A percentile compares a stretch with the other conserved stretches of the same genome.
Evolutionary conservation across 306 rosid genomes (phyloP).

Genomic region (Lithocarpus polystachyus): DNA sequence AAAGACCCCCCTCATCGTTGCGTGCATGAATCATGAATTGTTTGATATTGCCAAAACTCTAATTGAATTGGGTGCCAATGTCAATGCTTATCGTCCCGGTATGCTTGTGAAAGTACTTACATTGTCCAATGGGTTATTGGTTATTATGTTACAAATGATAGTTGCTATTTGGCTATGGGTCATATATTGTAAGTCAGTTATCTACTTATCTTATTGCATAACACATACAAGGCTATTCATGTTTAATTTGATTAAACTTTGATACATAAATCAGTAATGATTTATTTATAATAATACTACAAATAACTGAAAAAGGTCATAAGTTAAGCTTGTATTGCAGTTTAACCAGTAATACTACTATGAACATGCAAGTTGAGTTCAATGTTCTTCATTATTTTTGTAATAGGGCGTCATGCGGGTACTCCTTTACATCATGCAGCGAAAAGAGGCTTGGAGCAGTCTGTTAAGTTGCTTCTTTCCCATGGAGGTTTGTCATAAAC

Average conservation of each 20-base stretch:
- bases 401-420: conserved; percentile 21
- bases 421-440: conserved; percentile 33
- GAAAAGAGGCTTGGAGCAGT: conserved; percentile 8
- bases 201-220: neutral
- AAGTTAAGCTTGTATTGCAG: neutral
- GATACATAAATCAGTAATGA: neutral
- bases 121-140: neutral
- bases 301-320: neutral
- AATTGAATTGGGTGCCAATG: conserved; percentile 25
- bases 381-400: neutral
- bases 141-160: neutral
- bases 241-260: neutral
- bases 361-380: neutral
- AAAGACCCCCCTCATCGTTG: conserved; percentile 22
- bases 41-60: conserved; percentile 16
- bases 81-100: conserved; percentile 25
- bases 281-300: neutral
- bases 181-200: neutral
- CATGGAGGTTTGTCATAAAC: conserved; percentile 14
- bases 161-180: neutral
- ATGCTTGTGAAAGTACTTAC: neutral
- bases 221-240: neutral
- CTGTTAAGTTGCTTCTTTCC: conserved; percentile 18
- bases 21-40: conserved; percentile 12
- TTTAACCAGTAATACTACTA: neutral